Base-by-base conservation (phyloP, 345 rosid genomes). In the Citrus australasica region DNA sequence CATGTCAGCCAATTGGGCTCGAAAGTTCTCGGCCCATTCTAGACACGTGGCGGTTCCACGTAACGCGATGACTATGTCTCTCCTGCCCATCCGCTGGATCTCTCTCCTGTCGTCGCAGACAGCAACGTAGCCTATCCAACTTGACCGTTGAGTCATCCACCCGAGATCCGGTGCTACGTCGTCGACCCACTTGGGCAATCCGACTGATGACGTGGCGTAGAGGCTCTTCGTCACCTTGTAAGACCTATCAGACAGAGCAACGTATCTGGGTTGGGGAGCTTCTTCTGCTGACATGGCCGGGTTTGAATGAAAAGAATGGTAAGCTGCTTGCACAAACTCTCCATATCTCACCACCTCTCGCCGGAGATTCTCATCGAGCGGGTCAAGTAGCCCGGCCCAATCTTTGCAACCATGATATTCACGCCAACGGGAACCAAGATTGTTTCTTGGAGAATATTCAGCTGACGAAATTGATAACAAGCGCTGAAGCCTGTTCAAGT, bases 1-100 rank as follows among this genome's bases (percentile, higher is more conserved):
- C 16, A 87, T 76, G 1, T 82, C 78, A 72, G 89, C 92, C 1
- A 90, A 79, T 60, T 90, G 87, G 75, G 92, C 90, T 56, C 97
- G 82, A 37, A 96, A 73, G 66, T 96, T 93, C 85, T 96, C 98
- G 0, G 97, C 97, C 99, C 99, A 96, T 55, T 96, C 99, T 13
- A 93, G 92, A 48, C 97, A 96, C 51, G 99, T 96, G 32, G 97
- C 73, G 0, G 98, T 96, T n/a, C 99, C 99, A 0, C 99, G 97
- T 13, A 96, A 80, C 2, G 98, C 93, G 77, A 96, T 92, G n/a
- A 93, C 90, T 1, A 96, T 92, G 59, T 96, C 98, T 48, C 99
- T 86, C 80, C 99, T 87, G 0, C 98, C 98, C 98, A 96, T 90
- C 79, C 99, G 92, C 76, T 89, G 95, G 87, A 93, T 92, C 87